Base-by-base conservation (phyloP, 208 protist species). In the Trypanosoma conorhini region DNA sequence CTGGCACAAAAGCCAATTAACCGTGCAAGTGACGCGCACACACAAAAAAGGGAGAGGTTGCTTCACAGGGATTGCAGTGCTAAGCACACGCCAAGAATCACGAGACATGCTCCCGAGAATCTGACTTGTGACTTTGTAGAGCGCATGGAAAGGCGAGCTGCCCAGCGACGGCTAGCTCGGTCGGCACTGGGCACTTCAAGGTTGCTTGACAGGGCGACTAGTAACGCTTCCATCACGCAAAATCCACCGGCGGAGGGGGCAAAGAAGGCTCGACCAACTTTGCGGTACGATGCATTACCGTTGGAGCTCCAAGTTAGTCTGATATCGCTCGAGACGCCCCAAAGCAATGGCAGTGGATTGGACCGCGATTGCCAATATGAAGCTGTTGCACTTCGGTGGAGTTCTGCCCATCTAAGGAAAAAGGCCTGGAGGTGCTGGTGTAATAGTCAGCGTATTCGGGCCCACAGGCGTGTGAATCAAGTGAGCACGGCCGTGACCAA, bases 131-230 rank as follows among this genome's bases (percentile, higher is more conserved):
- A 71, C 22, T 76, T 77, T 67, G 60, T 82, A 51, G 55, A 56
- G n/a, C 71, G 67, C 21, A 78, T 78, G 67, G 72, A 67, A 67
- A 61, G 72, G 33, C 72, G 77, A 48, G 72, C 72, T 12, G 67
- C 66, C 19, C 62, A 63, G 30, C 65, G 77, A 19, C 52, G 69
- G 9, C 15, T 26, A 22, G 73, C 67, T 9, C 67, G 61, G 12
- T 35, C n/a, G 40, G 66, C 40, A n/a, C 54, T 56, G 26, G 52
- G 52, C 9, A 64, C 31, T 35, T 52, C 33, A 33, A 52, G 54
- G 19, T 31, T 57, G 33, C 22, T 8, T 55, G 40, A 46, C 4
- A 50, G 3, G 9, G 54, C 21, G 30, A 48, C n/a, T 26, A 40
- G 26, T 55, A 50, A 68, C 8, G 12, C 19, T 13, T 55, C 61